A percentile compares a stretch with the other conserved stretches of the same genome.
phyloP scores from a whole-genome alignment of 306 rosid species.

The Spatholobus suberectus region DNA sequence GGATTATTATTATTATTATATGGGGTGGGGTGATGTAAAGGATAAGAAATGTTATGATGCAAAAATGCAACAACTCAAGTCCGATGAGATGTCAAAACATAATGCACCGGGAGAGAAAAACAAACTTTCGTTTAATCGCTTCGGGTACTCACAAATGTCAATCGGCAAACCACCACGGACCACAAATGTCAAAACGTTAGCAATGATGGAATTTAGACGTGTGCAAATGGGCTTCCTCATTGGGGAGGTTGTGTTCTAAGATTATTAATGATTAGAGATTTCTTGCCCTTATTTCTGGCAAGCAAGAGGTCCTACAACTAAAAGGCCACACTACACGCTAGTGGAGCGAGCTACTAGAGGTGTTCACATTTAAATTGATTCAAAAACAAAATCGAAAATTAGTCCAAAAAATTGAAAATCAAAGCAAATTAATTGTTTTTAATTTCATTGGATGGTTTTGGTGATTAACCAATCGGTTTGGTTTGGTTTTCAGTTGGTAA shows the following conservation, averaged over 20 bases:
- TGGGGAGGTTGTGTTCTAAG: background rate
- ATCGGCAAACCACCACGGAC: slow-evolving; percentile 10
- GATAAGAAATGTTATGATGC: background rate
- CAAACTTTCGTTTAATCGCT: background rate
- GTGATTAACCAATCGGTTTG: too few relatives aligned
- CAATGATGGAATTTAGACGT: background rate
- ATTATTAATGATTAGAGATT: background rate
- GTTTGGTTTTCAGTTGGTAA: too few relatives aligned
- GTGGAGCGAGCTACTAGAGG: too few relatives aligned
- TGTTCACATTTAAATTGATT: too few relatives aligned
- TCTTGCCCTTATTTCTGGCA: background rate
- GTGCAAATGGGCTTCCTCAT: background rate
- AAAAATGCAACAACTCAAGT: background rate
- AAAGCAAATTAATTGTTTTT: too few relatives aligned
- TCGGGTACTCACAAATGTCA: slow-evolving; percentile 7
- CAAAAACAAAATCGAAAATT: too few relatives aligned
- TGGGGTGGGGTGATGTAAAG: background rate
- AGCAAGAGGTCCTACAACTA: slow-evolving; percentile 5
- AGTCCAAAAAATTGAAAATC: too few relatives aligned
- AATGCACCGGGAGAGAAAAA: background rate
- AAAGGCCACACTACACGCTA: background rate
- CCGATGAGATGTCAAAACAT: background rate
- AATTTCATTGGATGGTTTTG: too few relatives aligned
- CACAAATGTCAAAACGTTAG: background rate
- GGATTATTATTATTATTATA: background rate